A percentile compares a stretch with the other conserved stretches of the same genome.
phyloP scores from a whole-genome alignment of 2,329 filamentous ascomycete species.

The Ophiobolus disseminans region DNA sequence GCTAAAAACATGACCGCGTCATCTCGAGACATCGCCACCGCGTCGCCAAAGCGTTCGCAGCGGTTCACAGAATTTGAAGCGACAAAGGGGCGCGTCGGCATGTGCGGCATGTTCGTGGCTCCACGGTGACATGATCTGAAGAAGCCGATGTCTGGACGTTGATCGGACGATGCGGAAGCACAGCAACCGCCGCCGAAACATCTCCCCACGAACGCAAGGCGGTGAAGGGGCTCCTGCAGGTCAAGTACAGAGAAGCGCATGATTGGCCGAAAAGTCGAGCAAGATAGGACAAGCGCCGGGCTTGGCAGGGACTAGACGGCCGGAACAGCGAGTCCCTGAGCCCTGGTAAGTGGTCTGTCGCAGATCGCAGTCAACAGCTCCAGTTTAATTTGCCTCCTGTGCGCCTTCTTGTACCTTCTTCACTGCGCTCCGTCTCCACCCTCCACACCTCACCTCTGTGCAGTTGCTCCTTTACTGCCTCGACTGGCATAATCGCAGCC shows the following conservation, averaged over 20 bases:
- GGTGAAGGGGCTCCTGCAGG: slow-evolving; percentile 17
- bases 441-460: slow-evolving; percentile 13
- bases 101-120: slow-evolving; percentile 24
- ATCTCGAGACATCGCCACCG: background rate
- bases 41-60: background rate
- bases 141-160: slow-evolving; percentile 10
- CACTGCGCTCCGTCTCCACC: slow-evolving; percentile 20
- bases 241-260: slow-evolving; percentile 7
- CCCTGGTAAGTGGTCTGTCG: slow-evolving; percentile 37
- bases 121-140: slow-evolving; percentile 29
- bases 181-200: slow-evolving; percentile 21
- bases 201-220: slow-evolving; percentile 28
- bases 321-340: slow-evolving; percentile 30
- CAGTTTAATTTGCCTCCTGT: slow-evolving; percentile 41
- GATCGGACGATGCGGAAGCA: slow-evolving; percentile 24
- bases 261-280: slow-evolving; percentile 16
- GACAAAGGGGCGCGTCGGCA: slow-evolving; percentile 7
- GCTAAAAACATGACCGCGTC: background rate
- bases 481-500: background rate
- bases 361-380: slow-evolving; percentile 34
- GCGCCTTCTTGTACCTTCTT: slow-evolving; percentile 24
- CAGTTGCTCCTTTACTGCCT: slow-evolving; percentile 21
- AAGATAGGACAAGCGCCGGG: slow-evolving; percentile 4
- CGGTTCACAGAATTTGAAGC: background rate
- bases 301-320: slow-evolving; percentile 25